Percentiles rank a stretch among this genome's conserved stretches.
phyloP scores from a whole-genome alignment of 2,329 filamentous ascomycete species.

The Neonectria magnoliae region DNA sequence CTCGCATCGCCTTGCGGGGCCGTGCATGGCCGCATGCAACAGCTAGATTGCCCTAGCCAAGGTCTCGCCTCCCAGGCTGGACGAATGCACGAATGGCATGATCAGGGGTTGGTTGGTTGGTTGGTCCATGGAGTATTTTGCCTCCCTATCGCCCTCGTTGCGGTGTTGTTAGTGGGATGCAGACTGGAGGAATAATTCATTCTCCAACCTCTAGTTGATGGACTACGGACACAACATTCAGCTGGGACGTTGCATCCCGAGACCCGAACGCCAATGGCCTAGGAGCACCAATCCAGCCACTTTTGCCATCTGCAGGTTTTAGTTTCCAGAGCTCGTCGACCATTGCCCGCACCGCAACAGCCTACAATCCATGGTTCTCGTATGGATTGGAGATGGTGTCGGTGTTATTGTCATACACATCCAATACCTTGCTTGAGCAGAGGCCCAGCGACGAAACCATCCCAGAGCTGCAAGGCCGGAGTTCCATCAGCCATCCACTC shows the following conservation, averaged over 20 bases:
- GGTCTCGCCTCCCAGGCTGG: slow-evolving; percentile 25
- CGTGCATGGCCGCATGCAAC: slow-evolving; percentile 12
- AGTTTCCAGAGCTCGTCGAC: background rate
- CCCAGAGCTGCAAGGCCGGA: background rate
- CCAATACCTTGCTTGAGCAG: background rate
- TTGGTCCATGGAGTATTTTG: background rate
- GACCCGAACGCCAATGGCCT: background rate
- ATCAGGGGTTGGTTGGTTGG: background rate
- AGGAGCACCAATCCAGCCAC: slow-evolving; percentile 15
- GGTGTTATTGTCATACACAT: background rate
- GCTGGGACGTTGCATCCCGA: background rate
- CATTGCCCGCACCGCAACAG: background rate
- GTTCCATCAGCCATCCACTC: background rate
- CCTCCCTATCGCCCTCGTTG: background rate
- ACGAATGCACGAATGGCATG: background rate
- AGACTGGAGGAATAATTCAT: background rate
- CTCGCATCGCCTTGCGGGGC: slow-evolving; percentile 29
- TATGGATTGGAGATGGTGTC: slow-evolving; percentile 4
- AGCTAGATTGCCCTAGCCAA: slow-evolving; percentile 24
- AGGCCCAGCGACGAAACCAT: background rate
- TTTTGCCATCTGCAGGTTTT: background rate
- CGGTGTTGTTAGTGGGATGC: background rate
- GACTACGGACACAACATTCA: background rate
- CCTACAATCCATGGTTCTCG: background rate
- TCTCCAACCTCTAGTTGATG: background rate